phyloP scores from a whole-genome alignment of 2,329 filamentous ascomycete species.

The Cladosporium sp. region DNA sequence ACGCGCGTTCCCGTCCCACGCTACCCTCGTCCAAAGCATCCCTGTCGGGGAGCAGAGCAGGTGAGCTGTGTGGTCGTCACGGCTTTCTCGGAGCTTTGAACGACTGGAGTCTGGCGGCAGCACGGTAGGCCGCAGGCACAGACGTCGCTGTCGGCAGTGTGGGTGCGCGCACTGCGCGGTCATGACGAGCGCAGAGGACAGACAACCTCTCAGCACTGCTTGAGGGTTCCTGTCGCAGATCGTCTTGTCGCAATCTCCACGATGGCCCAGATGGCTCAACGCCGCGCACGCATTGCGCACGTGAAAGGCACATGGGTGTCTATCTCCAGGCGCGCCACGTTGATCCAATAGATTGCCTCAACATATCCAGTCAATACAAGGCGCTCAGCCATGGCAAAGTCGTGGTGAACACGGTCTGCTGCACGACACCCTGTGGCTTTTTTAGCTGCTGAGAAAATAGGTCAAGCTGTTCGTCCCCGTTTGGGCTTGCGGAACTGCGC shows the following conservation, averaged over 20 bases:
- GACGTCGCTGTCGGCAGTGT: too few relatives aligned
- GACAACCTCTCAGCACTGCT: neutral
- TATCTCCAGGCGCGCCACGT: neutral
- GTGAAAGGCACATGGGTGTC: neutral
- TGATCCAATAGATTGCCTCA: neutral
- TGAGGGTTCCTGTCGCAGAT: constrained; percentile 2
- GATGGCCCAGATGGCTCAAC: neutral
- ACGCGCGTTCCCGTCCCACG: neutral
- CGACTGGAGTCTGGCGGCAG: neutral
- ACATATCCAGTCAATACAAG: neutral
- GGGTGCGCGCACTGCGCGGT: neutral
- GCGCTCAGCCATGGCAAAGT: neutral
- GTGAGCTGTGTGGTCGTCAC: too few relatives aligned
- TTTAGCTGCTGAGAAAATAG: neutral
- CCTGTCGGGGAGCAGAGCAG: neutral
- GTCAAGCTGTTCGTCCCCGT: neutral
- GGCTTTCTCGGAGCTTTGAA: neutral
- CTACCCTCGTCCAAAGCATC: neutral
- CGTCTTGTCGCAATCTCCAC: neutral
- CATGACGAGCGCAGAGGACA: neutral
- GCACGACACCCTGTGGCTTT: neutral
- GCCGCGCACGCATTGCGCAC: neutral
- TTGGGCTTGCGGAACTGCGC: too few relatives aligned
- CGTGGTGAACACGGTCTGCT: too few relatives aligned
- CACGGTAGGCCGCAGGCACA: neutral